phyloP scores from a whole-genome alignment of 2,329 filamentous ascomycete genomes.

The Pseudogymnoascus sp. region DNA sequence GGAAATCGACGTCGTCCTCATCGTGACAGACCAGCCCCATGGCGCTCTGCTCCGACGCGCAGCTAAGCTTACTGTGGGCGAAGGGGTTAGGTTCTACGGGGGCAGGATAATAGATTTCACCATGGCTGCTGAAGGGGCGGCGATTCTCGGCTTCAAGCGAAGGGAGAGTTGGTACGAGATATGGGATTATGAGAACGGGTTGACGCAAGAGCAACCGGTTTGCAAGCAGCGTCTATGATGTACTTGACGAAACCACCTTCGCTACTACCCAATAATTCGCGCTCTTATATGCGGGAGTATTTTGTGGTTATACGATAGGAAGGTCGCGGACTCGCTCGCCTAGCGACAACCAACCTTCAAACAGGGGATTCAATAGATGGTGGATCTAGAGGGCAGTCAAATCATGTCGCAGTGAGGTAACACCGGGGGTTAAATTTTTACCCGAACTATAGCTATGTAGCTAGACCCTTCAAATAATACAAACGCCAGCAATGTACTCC shows the following conservation, averaged over 20 bases:
- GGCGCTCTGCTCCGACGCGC: background rate
- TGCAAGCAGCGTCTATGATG: background rate
- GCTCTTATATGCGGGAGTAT: background rate
- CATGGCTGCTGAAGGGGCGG: background rate
- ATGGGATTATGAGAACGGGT: background rate
- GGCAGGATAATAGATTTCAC: background rate
- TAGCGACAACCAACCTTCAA: background rate
- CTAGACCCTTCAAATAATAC: background rate
- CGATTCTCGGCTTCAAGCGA: background rate
- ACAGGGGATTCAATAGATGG: background rate
- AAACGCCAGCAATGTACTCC: background rate
- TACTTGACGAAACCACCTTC: background rate
- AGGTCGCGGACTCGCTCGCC: background rate
- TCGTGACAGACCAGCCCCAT: background rate
- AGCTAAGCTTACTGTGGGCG: background rate
- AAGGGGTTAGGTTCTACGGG: background rate
- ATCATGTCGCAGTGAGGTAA: background rate
- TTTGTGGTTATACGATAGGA: background rate
- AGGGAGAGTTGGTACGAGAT: background rate
- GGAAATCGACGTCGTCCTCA: background rate
- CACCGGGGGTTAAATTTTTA: background rate
- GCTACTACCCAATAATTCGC: background rate
- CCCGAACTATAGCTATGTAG: background rate
- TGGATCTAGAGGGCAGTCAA: background rate
- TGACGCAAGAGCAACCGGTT: background rate